These are phyloP conservation scores for Pichiaceae sp. DNA, from an alignment of 1,139 yeast genomes.

Conservation along the genomic window DNA sequence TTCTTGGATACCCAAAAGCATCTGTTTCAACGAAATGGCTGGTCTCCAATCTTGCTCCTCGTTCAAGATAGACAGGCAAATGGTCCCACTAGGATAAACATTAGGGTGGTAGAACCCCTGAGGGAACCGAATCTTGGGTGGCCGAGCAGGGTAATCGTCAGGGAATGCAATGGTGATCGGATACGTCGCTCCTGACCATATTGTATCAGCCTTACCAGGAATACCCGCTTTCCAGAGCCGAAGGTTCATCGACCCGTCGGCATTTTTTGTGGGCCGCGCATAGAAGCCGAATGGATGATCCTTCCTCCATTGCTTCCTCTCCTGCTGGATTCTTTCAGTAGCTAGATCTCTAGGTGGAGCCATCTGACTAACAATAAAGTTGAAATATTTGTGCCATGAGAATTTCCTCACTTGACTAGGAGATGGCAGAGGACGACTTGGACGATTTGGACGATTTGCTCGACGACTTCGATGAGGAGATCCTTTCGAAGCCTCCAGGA, in stretches of 20 bases:
- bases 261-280: conserved; percentile 75
- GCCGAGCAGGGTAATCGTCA: conserved; percentile 91
- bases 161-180: conserved; percentile 83
- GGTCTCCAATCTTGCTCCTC: conserved; percentile 99
- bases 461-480: conserved; percentile 73
- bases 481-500: conserved; percentile 58
- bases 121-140: conserved; percentile 88
- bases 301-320: conserved; percentile 94
- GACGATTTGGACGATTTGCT: conserved; percentile 71
- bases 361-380: conserved; percentile 7
- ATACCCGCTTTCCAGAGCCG: conserved; percentile 92
- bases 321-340: conserved; percentile 76
- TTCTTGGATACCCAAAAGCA: conserved; percentile 88
- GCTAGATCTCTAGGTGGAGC: conserved; percentile 38
- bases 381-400: background rate
- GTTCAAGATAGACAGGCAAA: conserved; percentile 84
- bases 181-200: conserved; percentile 84
- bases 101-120: conserved; percentile 92
- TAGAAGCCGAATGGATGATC: conserved; percentile 97
- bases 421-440: conserved; percentile 37
- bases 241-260: conserved; percentile 78
- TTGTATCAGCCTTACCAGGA: conserved; percentile 82
- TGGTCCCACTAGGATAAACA: conserved; percentile 94
- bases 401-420: background rate
- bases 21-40: conserved; percentile 85